Evolutionary conservation across 2,329 filamentous ascomycete genomes (phyloP), one percentile per base, ranked within the genome.

Genomic region (Septoria linicola): DNA sequence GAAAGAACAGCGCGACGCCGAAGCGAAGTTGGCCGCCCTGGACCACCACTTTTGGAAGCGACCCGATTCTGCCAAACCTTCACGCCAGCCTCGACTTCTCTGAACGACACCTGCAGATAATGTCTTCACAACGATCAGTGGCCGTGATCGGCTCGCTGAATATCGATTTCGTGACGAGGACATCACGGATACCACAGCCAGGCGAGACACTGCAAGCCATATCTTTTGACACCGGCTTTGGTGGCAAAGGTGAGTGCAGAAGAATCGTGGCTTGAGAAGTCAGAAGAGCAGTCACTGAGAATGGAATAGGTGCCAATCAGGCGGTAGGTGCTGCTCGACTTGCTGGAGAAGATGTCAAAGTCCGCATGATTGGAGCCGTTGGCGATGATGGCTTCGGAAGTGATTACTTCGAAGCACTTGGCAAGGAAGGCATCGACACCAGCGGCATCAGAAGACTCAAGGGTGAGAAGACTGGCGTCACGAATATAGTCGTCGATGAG

Each of bases 141-240:
- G 85, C 87, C 57, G 81, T 96, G 57, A 84, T 97, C 61, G 92
- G 92, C 63, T 97, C 92, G 27, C 83, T 99, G 55, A 97, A 97
- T 73, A 88, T 89, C 68, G 92, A 99, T 74, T 84, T 97, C 58
- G 88, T 96, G 57, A 91, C 89, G 34, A 84, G 89, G 63, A 93
- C 93, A 27, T 78, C 88, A 4, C 88, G 92, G 57, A 83, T 96
- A 57, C 92, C 93, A 1, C 74, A 79, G 1, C 84, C 87, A 1
- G 93, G 92, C 60, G 92, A 99, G 73, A 97, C 92, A 2, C 79
- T 97, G 44, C 91, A 88, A 2, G 81, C 89, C 41, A 83, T 76
- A 59, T 83, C 82, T 16, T 95, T 95, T 73, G 80, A 80, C 66
- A 89, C 85, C 30, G 90, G 87, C 36, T 85, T 87, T 23, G 93